phyloP scores from a whole-genome alignment of 805 yeast genomes.

The Sugiyamaella marilandica region DNA sequence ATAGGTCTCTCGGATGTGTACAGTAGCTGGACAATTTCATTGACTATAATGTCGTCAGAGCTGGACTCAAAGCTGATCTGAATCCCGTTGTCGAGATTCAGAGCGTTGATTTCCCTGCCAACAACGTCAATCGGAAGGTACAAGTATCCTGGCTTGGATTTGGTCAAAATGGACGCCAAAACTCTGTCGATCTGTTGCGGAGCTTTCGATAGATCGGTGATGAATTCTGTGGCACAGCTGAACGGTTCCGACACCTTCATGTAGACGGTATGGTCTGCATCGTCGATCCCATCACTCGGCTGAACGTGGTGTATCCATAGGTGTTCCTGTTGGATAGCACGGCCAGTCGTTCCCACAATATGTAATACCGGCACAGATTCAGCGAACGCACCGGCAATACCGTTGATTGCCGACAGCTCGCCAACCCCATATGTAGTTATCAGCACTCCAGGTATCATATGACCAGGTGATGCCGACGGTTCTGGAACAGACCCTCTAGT shows the following conservation, averaged over 20 bases:
- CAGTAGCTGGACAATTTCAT: constrained; percentile 45
- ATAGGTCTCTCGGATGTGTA: constrained; percentile 56
- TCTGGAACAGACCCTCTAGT: constrained; percentile 31
- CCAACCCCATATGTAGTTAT: constrained; percentile 86
- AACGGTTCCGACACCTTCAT: constrained; percentile 54
- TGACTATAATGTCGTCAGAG: constrained; percentile 37
- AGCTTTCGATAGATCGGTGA: constrained; percentile 44
- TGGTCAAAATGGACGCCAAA: constrained; percentile 47
- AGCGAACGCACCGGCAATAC: constrained; percentile 75
- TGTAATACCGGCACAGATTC: constrained; percentile 77
- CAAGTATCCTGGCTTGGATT: constrained; percentile 76
- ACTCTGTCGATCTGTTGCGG: constrained; percentile 64
- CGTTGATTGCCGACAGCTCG: constrained; percentile 79
- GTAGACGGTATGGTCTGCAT: constrained; percentile 65
- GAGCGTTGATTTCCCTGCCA: constrained; percentile 31
- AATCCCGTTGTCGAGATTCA: constrained; percentile 26
- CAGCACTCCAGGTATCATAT: constrained; percentile 57
- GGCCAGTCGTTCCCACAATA: constrained; percentile 72
- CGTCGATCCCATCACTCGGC: constrained; percentile 32
- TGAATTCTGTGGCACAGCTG: constrained; percentile 51
- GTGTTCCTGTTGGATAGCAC: constrained; percentile 35
- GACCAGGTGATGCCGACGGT: background rate
- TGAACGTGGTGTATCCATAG: constrained; percentile 37
- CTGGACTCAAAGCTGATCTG: constrained; percentile 25
- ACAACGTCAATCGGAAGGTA: constrained; percentile 69